Percentiles rank a stretch among this genome's conserved stretches.
These are phyloP conservation scores for Xylaria castorea DNA, from an alignment of 495 filamentous ascomycete genomes.

Conservation along the genomic window DNA sequence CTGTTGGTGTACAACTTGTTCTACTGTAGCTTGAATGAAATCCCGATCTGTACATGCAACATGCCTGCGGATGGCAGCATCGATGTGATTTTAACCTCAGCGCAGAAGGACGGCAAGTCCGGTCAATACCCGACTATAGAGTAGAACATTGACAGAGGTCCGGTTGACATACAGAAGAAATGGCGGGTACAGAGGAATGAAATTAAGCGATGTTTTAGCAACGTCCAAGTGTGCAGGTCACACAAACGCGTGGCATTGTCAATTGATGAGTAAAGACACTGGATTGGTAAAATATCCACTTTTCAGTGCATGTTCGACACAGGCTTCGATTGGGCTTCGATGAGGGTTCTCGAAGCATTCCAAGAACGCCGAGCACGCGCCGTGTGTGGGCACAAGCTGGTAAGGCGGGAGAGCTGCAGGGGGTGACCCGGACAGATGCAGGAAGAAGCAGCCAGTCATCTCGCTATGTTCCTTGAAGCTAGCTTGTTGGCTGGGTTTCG, in stretches of 20 bases:
- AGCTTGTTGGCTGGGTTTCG: constrained; percentile 10
- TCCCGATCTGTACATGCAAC: neutral
- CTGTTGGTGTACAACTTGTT: neutral
- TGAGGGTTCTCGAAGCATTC: constrained; percentile 43
- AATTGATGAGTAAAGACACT: constrained; percentile 12
- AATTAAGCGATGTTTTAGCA: constrained; percentile 1
- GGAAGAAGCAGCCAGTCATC: constrained; percentile 27
- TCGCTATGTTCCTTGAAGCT: constrained; percentile 17
- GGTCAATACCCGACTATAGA: neutral
- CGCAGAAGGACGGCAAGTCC: constrained; percentile 8
- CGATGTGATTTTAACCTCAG: neutral
- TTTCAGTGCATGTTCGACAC: constrained; percentile 5
- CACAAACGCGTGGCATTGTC: constrained; percentile 5
- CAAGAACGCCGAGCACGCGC: constrained; percentile 37
- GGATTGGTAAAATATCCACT: constrained; percentile 13
- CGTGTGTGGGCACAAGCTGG: constrained; percentile 14
- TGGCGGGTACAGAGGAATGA: neutral
- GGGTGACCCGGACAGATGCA: constrained; percentile 28
- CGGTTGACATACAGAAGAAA: neutral
- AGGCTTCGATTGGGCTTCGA: constrained; percentile 38
- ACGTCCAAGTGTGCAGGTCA: neutral
- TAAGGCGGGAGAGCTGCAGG: constrained; percentile 27
- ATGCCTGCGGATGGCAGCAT: neutral
- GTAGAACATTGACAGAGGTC: too few species aligned
- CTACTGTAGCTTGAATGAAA: neutral